Evolutionary conservation across 306 rosid species (phyloP).

Genomic region (Glycine tomentella): DNA sequence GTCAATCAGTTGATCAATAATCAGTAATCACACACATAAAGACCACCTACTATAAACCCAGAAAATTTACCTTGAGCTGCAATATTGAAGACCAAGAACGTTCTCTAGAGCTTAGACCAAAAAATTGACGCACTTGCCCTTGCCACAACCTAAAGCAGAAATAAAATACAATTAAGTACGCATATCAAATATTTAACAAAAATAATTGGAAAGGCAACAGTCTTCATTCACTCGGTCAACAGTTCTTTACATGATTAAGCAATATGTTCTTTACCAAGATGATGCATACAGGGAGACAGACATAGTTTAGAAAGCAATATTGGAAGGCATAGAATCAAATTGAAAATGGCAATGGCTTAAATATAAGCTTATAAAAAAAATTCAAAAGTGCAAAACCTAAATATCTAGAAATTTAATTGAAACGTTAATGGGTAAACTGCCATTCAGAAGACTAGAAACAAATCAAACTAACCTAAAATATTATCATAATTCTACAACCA

Average conservation of each 20-base stretch:
- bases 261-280: slow-evolving; percentile 38
- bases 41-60: neutral
- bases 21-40: neutral
- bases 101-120: slow-evolving; percentile 50
- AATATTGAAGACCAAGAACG: slow-evolving; percentile 69
- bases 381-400: slow-evolving; percentile 19
- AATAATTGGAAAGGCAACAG: slow-evolving; percentile 13
- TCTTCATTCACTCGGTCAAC: neutral
- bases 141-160: slow-evolving; percentile 72
- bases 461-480: slow-evolving; percentile 19
- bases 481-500: slow-evolving; percentile 27
- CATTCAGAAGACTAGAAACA: slow-evolving; percentile 15
- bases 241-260: slow-evolving; percentile 13
- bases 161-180: slow-evolving; percentile 23
- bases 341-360: slow-evolving; percentile 18
- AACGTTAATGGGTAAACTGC: slow-evolving; percentile 1
- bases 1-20: slow-evolving; percentile 20
- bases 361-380: slow-evolving; percentile 25
- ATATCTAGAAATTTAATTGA: slow-evolving; percentile 35
- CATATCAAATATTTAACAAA: slow-evolving; percentile 34
- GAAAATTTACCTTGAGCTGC: slow-evolving; percentile 72
- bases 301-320: slow-evolving; percentile 11
- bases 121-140: slow-evolving; percentile 68
- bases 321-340: slow-evolving; percentile 7
- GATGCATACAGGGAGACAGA: neutral